phyloP scores from a whole-genome alignment of 805 yeast species.

The Yamadazyma paraphyllophila region DNA sequence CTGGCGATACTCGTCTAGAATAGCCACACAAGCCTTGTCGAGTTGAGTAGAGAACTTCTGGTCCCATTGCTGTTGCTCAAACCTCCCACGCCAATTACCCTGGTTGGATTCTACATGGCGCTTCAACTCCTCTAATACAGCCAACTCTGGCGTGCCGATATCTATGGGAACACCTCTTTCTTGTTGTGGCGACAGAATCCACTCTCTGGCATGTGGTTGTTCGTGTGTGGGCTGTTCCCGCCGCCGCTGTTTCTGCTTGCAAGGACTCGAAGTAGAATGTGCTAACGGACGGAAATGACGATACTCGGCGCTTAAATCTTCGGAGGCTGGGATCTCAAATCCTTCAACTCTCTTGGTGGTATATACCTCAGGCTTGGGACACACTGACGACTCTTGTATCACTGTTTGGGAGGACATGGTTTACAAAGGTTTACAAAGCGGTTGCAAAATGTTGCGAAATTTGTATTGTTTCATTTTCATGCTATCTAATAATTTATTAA shows the following conservation, averaged over 20 bases:
- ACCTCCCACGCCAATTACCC: neutral
- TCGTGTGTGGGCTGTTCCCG: neutral
- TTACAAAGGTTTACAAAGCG: neutral
- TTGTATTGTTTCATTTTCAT: neutral
- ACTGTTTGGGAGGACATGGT: neutral
- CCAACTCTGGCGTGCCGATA: no score
- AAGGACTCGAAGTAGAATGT: slow-evolving; percentile 3
- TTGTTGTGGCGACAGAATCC: no score
- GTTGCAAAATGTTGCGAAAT: slow-evolving; percentile 4
- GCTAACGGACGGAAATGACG: slow-evolving; percentile 2
- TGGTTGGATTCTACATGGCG: neutral
- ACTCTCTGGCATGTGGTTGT: neutral
- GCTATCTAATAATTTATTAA: neutral
- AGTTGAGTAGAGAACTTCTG: neutral
- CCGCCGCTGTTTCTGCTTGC: neutral
- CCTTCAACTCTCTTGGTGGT: neutral
- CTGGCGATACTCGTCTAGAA: slow-evolving; percentile 1
- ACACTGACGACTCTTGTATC: neutral
- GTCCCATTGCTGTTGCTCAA: slow-evolving; percentile 1
- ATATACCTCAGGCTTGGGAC: neutral
- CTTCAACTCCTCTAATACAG: neutral
- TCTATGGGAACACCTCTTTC: neutral
- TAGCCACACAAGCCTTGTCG: neutral
- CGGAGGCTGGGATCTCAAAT: neutral
- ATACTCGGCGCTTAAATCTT: neutral